Evolutionary conservation across 2,329 filamentous ascomycete genomes (phyloP).

Genomic region (Zymoseptoria passerinii): DNA sequence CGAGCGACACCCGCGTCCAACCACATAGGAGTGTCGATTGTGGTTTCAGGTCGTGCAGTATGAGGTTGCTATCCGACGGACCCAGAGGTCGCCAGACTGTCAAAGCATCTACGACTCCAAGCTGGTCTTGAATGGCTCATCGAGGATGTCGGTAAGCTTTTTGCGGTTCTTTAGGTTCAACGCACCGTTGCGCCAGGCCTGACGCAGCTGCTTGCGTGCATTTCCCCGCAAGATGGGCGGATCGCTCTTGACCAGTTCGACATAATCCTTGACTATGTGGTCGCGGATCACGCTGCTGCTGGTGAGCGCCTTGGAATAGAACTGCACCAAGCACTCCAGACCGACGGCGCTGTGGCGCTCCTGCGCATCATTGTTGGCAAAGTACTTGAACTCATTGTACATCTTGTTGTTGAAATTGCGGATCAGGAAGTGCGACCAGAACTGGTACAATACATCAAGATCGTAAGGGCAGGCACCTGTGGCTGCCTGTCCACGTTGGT

Average conservation of each 20-base stretch:
- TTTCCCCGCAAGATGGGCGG: constrained; percentile 31
- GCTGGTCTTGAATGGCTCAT: constrained; percentile 43
- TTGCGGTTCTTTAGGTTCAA: constrained; percentile 50
- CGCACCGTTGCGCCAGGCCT: constrained; percentile 47
- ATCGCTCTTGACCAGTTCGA: constrained; percentile 47
- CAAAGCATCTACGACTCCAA: constrained; percentile 34
- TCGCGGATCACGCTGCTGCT: constrained; percentile 45
- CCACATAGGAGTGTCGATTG: not conserved
- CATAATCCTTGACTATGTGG: constrained; percentile 47
- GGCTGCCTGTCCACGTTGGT: constrained; percentile 39
- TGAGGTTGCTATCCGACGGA: not conserved
- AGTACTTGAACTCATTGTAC: constrained; percentile 64
- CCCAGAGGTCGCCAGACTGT: not conserved
- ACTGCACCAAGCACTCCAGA: constrained; percentile 55
- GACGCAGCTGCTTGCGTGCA: constrained; percentile 45
- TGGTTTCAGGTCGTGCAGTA: not conserved
- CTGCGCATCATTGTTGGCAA: constrained; percentile 56
- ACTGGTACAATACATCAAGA: constrained; percentile 62
- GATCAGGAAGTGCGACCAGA: constrained; percentile 66
- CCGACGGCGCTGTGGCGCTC: constrained; percentile 47
- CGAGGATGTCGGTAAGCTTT: constrained; percentile 46
- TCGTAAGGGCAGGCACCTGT: constrained; percentile 44
- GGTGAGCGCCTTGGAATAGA: constrained; percentile 52
- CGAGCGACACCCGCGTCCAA: not conserved
- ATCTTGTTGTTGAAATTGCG: constrained; percentile 66